Evolutionary conservation across 495 filamentous ascomycete genomes (phyloP).

Genomic region (Aspergillus mulundensis): DNA sequence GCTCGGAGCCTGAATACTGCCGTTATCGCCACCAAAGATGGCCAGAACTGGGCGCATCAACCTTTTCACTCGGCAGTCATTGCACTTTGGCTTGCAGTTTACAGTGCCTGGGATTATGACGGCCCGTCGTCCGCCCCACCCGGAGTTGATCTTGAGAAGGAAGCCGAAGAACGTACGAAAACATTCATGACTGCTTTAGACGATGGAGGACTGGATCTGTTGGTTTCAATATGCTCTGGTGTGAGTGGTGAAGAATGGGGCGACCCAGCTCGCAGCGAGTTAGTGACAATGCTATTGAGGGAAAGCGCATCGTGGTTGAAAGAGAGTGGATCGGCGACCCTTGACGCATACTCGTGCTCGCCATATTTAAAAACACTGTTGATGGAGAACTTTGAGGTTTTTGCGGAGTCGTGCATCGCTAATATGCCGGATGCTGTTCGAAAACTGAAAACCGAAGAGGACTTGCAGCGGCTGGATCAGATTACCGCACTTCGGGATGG

Average conservation of each 20-base stretch:
- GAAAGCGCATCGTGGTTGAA: slow-evolving; percentile 62
- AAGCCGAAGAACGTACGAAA: slow-evolving; percentile 63
- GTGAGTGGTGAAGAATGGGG: slow-evolving; percentile 72
- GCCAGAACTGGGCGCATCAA: slow-evolving; percentile 61
- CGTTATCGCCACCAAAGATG: slow-evolving; percentile 59
- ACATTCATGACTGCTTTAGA: slow-evolving; percentile 73
- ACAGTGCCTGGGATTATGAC: slow-evolving; percentile 84
- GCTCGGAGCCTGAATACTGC: slow-evolving; percentile 65
- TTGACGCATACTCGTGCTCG: slow-evolving; percentile 59
- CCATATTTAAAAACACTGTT: slow-evolving; percentile 61
- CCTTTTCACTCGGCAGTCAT: slow-evolving; percentile 71
- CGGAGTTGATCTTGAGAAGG: slow-evolving; percentile 56
- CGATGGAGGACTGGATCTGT: slow-evolving; percentile 88
- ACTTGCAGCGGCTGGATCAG: slow-evolving; percentile 74
- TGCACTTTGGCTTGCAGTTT: slow-evolving; percentile 85
- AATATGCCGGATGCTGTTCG: slow-evolving; percentile 93
- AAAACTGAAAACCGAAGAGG: slow-evolving; percentile 80
- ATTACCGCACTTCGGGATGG: slow-evolving; percentile 48
- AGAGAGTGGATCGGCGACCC: slow-evolving; percentile 61
- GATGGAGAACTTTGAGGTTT: slow-evolving; percentile 76
- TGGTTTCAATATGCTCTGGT: slow-evolving; percentile 77
- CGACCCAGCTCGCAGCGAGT: slow-evolving; percentile 68
- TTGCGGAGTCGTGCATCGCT: slow-evolving; percentile 85
- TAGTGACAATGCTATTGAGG: slow-evolving; percentile 72
- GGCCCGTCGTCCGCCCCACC: slow-evolving; percentile 48